Evolutionary conservation across 192 early-diverging fungal species (phyloP).

Genomic region (Podila horticola): DNA sequence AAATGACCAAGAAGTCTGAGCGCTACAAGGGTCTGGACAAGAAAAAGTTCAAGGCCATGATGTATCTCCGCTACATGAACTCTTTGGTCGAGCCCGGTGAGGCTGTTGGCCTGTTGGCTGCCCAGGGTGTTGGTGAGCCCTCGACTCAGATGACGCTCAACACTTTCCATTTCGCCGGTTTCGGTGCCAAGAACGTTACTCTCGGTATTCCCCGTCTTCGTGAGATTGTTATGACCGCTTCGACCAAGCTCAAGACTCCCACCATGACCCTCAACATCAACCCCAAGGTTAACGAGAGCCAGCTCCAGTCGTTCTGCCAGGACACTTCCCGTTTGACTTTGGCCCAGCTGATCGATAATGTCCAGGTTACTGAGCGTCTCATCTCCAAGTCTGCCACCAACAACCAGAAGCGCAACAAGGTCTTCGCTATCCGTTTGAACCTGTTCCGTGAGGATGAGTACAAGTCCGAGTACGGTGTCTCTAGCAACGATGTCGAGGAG

Average conservation of each 20-base stretch:
- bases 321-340: conserved; percentile 81
- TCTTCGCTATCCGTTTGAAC: conserved; percentile 83
- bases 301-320: conserved; percentile 73
- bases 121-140: conserved; percentile 98
- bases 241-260: conserved; percentile 88
- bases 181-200: conserved; percentile 98
- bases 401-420: conserved; percentile 70
- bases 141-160: conserved; percentile 99
- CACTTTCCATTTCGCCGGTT: conserved; percentile 98
- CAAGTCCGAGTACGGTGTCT: conserved; percentile 79
- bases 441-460: conserved; percentile 88
- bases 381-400: conserved; percentile 57
- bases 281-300: conserved; percentile 69
- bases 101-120: conserved; percentile 96
- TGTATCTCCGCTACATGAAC: conserved; percentile 96
- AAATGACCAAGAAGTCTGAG: conserved; percentile 63
- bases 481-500: conserved; percentile 70
- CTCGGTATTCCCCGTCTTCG: conserved; percentile 99
- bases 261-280: conserved; percentile 90
- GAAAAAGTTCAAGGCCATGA: conserved; percentile 88
- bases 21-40: conserved; percentile 66
- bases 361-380: conserved; percentile 84
- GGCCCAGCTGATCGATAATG: conserved; percentile 86
- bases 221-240: conserved; percentile 99
- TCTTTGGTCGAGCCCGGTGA: conserved; percentile 97